Evolutionary conservation across 1,139 yeast species (phyloP).

Genomic region (Scheffersomyces titani): DNA sequence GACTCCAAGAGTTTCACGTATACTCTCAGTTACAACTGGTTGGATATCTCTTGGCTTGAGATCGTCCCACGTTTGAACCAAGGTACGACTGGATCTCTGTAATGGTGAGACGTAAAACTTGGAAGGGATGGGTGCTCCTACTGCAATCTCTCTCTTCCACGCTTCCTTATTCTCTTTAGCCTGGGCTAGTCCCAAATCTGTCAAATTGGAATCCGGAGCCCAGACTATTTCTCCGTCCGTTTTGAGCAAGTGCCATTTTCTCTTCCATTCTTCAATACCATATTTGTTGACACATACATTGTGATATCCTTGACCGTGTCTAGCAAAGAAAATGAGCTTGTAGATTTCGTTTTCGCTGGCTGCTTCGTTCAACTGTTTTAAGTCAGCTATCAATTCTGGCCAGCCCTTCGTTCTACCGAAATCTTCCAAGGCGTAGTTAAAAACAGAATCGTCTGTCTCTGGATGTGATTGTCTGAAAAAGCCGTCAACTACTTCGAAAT

Average conservation of each 20-base stretch:
- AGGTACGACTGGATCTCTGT: constrained; percentile 23
- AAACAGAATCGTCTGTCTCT: constrained; percentile 37
- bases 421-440: constrained; percentile 39
- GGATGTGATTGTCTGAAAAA: constrained; percentile 38
- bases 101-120: constrained; percentile 26
- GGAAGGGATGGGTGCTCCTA: constrained; percentile 22
- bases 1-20: constrained; percentile 16
- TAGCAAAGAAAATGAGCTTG: constrained; percentile 42
- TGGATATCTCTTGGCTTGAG: constrained; percentile 12
- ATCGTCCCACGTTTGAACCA: constrained; percentile 23
- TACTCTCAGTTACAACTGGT: constrained; percentile 14
- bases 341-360: constrained; percentile 28
- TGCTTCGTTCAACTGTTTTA: constrained; percentile 29
- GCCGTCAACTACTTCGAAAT: constrained; percentile 37
- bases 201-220: constrained; percentile 51
- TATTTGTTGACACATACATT: constrained; percentile 43
- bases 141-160: constrained; percentile 18
- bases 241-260: constrained; percentile 38
- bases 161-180: constrained; percentile 29
- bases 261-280: constrained; percentile 44
- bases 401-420: constrained; percentile 39
- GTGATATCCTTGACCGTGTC: constrained; percentile 51
- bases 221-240: constrained; percentile 47
- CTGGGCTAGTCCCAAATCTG: constrained; percentile 37
- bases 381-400: constrained; percentile 27